Evolutionary conservation across 1,139 yeast species (phyloP), one percentile per base, ranked within the genome.

Genomic region (Pichia sp.): DNA sequence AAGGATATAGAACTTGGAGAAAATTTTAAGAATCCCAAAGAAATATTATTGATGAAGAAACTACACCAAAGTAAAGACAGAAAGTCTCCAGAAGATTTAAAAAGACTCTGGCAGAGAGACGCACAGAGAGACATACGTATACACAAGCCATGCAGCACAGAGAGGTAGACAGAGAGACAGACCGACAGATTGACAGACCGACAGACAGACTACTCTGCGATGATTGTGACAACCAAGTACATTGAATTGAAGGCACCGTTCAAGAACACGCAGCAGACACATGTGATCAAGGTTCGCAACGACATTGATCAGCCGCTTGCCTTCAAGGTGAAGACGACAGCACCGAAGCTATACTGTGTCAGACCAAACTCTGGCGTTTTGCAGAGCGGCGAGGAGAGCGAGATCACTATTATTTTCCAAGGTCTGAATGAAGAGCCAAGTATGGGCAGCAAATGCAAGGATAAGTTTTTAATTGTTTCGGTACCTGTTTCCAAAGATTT

Each of bases 311-410:
- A 66, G 39, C 67, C 77, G 31, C 66, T 76, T 56, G 96, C 96
- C 25, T 91, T 86, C 71, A 93, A 93, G 69, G 96, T 93, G 58
- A 93, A 91, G 67, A 91, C 99, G 38, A 91, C 99, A 9, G 96
- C 97, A 12, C 99, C 99, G 45, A 89, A 85, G 63, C 72, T 86
- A 61, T 63, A 89, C 69, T 85, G 96, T 63, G 97, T 91, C 42
- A 81, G 96, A 65, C 98, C 98, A 46, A 91, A 89, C 62, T 93
- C 96, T 43, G 77, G 94, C 22, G 66, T 82, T 32, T 71, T 91
- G 43, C 72, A 69, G 32, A 91, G 97, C 12, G 93, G 94, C 31
- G 75, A 76, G 49, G 64, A 79, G 11, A 68, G 79, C 41, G 77
- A 82, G 45, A 84, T 91, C 39, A 76, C 89, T 38, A 83, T 91